Conservation (phyloP, 1,139 yeast species). For the Geotrichum aggregatum region DNA sequence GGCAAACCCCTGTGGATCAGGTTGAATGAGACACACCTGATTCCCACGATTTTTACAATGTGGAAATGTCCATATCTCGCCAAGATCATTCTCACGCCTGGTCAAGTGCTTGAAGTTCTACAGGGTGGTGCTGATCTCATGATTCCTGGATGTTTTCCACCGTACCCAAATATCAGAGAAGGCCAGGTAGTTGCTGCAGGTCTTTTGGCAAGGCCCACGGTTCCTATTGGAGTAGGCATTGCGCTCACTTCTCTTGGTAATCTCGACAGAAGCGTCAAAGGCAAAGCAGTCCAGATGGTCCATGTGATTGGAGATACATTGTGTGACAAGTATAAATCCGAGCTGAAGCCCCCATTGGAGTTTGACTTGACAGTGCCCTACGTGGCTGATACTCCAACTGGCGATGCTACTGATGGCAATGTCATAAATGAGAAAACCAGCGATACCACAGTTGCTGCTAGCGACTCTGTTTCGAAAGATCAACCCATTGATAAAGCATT, state of each 20-base stretch:
- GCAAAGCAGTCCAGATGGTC: constrained; percentile 40
- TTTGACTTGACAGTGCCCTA: constrained; percentile 26
- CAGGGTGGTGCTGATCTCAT: constrained; percentile 82
- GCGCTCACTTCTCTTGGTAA: constrained; percentile 48
- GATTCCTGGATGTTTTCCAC: constrained; percentile 86
- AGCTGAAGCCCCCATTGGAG: constrained; percentile 30
- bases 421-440: constrained; percentile 12
- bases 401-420: constrained; percentile 11
- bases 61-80: constrained; percentile 67
- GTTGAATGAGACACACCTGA: constrained; percentile 49
- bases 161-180: constrained; percentile 53
- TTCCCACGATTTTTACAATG: constrained; percentile 69
- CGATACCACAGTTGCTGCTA: constrained; percentile 17
- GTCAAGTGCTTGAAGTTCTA: constrained; percentile 60
- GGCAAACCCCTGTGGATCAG: constrained; percentile 73
- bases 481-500: constrained; percentile 17
- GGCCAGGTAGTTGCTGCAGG: constrained; percentile 73
- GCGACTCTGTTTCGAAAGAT: constrained; percentile 1
- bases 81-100: constrained; percentile 68
- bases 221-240: constrained; percentile 71
- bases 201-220: constrained; percentile 54
- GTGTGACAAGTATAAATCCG: constrained; percentile 29
- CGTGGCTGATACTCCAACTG: constrained; percentile 18
- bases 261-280: constrained; percentile 33
- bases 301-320: constrained; percentile 42